phyloP scores from a whole-genome alignment of 2,329 filamentous ascomycete species.

The Colletotrichum tanaceti region DNA sequence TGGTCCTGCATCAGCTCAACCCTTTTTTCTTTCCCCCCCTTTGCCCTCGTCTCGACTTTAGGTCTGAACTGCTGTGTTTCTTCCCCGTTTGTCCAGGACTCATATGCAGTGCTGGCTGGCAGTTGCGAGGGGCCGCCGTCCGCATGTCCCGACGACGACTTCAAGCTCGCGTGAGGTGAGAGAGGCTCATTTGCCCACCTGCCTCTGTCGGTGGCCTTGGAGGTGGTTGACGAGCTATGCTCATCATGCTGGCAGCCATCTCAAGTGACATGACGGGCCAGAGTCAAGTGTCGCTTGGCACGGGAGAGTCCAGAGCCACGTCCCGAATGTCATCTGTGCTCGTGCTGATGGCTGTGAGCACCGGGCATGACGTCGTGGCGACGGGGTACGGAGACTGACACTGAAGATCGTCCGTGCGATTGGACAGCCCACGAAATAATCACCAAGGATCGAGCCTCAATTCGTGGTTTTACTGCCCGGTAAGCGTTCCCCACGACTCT shows the following conservation, averaged over 20 bases:
- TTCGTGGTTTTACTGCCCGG: not conserved
- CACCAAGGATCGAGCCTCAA: not conserved
- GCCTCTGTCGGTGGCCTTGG: constrained; percentile 8
- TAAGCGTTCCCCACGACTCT: not conserved
- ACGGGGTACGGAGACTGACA: constrained; percentile 17
- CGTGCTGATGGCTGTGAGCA: constrained; percentile 5
- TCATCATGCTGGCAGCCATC: not conserved
- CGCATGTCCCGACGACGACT: not conserved
- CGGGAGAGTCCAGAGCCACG: constrained; percentile 16
- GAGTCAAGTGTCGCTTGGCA: constrained; percentile 24
- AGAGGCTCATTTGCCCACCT: not conserved
- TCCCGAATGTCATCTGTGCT: constrained; percentile 20
- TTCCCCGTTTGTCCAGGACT: constrained; percentile 18
- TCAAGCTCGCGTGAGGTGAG: not conserved
- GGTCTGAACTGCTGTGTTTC: constrained; percentile 19
- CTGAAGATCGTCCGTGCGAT: constrained; percentile 28
- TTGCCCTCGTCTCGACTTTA: not conserved
- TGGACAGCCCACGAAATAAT: constrained; percentile 5
- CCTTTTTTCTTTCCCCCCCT: not conserved
- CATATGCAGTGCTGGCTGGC: constrained; percentile 13
- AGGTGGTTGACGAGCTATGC: not conserved
- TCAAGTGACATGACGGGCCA: constrained; percentile 15
- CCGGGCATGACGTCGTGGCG: constrained; percentile 23
- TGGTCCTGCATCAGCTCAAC: constrained; percentile 29
- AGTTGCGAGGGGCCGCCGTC: not conserved